These are phyloP conservation scores for Pyrenophora tritici-repentis DNA, from an alignment of 2,329 filamentous ascomycete genomes.

Conservation along the genomic window DNA sequence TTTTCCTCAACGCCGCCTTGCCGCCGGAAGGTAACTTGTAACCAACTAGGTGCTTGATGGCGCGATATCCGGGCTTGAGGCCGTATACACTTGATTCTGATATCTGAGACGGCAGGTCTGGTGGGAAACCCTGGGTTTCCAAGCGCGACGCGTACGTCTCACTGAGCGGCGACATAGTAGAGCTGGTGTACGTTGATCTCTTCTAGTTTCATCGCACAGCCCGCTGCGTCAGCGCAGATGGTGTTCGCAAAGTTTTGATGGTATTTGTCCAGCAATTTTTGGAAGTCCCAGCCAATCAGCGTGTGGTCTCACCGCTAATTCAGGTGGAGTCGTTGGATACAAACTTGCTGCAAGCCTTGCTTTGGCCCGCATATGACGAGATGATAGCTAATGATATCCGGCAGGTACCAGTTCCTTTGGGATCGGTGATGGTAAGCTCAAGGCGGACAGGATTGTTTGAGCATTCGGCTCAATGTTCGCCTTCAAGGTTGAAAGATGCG, in stretches of 20 bases:
- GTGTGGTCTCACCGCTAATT: slow-evolving; percentile 43
- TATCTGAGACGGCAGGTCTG: background rate
- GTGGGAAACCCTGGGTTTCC: background rate
- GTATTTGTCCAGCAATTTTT: slow-evolving; percentile 31
- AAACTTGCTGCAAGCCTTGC: slow-evolving; percentile 33
- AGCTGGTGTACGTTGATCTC: background rate
- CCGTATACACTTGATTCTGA: background rate
- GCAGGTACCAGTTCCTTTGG: slow-evolving; percentile 4
- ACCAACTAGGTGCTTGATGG: background rate
- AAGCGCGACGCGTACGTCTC: slow-evolving; percentile 3
- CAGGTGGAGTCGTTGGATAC: slow-evolving; percentile 27
- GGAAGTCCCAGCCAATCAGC: slow-evolving; percentile 35
- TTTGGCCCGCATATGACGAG: slow-evolving; percentile 33
- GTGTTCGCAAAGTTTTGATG: slow-evolving; percentile 23
- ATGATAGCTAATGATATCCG: slow-evolving; percentile 14
- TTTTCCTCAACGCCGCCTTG: slow-evolving; percentile 2
- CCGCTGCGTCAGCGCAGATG: too few species aligned
- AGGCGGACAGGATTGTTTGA: slow-evolving; percentile 1
- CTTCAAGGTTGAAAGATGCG: slow-evolving; percentile 17
- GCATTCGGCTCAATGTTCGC: background rate
- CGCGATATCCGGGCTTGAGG: background rate
- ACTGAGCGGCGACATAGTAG: background rate
- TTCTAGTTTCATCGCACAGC: background rate
- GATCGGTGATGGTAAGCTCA: slow-evolving; percentile 1
- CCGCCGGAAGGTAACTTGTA: slow-evolving; percentile 1